Evolutionary conservation across 2,329 filamentous ascomycete genomes (phyloP).

Genomic region (Blastomyces silverae): DNA sequence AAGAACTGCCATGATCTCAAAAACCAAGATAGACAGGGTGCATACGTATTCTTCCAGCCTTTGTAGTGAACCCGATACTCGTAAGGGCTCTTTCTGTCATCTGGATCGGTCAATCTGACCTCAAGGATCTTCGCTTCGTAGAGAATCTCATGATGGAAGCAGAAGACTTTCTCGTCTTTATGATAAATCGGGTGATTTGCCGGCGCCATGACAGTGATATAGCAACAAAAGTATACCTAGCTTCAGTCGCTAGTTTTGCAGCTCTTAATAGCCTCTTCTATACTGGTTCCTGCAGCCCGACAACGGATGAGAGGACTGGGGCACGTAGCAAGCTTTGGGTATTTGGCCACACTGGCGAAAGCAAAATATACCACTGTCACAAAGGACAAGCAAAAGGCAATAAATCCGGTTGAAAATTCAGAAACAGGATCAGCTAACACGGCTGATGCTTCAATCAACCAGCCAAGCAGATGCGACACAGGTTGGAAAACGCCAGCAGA

Average conservation of each 20-base stretch:
- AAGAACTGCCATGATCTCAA: neutral
- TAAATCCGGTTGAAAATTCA: neutral
- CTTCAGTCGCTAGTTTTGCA: neutral
- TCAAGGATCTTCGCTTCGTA: constrained; percentile 97
- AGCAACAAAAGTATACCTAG: neutral
- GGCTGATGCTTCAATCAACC: neutral
- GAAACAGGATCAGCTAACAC: neutral
- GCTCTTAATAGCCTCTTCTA: neutral
- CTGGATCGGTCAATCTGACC: constrained; percentile 54
- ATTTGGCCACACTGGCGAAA: neutral
- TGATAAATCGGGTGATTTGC: constrained; percentile 49
- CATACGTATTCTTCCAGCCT: constrained; percentile 93
- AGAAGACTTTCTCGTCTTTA: constrained; percentile 86
- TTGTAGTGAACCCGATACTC: constrained; percentile 97
- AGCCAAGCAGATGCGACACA: constrained; percentile 5
- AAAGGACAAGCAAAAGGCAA: neutral
- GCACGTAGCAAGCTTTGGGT: neutral
- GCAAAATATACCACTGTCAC: neutral
- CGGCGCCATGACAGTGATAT: constrained; percentile 48
- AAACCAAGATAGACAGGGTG: constrained; percentile 20
- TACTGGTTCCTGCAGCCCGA: neutral
- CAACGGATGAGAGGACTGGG: neutral
- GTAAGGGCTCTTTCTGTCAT: constrained; percentile 65
- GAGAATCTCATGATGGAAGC: constrained; percentile 93
- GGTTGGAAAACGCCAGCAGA: neutral